phyloP scores from a whole-genome alignment of 805 yeast genomes.

The Hermanozyma aechmeae region DNA sequence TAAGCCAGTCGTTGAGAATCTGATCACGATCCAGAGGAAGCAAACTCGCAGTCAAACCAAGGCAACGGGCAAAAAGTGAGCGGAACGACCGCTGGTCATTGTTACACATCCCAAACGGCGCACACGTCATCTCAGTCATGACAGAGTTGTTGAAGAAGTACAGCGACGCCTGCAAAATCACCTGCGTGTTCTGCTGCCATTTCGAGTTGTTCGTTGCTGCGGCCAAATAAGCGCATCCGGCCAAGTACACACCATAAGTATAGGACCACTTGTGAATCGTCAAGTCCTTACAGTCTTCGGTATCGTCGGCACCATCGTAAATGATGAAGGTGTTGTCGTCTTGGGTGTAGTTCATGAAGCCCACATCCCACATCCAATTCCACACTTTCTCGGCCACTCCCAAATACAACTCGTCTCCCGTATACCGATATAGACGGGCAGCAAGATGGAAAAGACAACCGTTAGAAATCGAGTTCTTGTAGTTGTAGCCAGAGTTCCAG shows the following conservation, averaged over 20 bases:
- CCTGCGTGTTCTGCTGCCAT: slow-evolving; percentile 33
- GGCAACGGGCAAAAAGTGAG: slow-evolving; percentile 56
- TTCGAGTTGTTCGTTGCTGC: slow-evolving; percentile 42
- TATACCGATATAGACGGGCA: slow-evolving; percentile 35
- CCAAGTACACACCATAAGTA: slow-evolving; percentile 56
- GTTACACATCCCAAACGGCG: slow-evolving; percentile 43
- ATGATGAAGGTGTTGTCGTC: slow-evolving; percentile 21
- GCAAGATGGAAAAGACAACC: slow-evolving; percentile 37
- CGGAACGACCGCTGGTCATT: slow-evolving; percentile 72
- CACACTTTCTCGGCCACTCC: slow-evolving; percentile 34
- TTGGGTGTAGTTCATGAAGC: slow-evolving; percentile 11
- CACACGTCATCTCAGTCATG: slow-evolving; percentile 59
- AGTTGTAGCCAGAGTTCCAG: slow-evolving; percentile 38
- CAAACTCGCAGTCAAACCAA: slow-evolving; percentile 48
- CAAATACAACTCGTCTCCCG: slow-evolving; percentile 28
- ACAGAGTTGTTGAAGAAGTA: slow-evolving; percentile 34
- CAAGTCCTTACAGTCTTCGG: slow-evolving; percentile 38
- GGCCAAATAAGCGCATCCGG: slow-evolving; percentile 66
- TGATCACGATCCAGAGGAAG: slow-evolving; percentile 39
- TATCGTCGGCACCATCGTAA: slow-evolving; percentile 46
- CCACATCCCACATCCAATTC: slow-evolving; percentile 34
- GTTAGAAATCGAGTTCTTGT: slow-evolving; percentile 36
- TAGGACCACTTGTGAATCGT: slow-evolving; percentile 55
- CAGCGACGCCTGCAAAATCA: slow-evolving; percentile 26
- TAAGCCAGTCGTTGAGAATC: slow-evolving; percentile 18